Evolutionary conservation across 768 basidiomycete species (phyloP), one percentile per base, ranked within the genome.

Genomic region (Clavaria fumosa): DNA sequence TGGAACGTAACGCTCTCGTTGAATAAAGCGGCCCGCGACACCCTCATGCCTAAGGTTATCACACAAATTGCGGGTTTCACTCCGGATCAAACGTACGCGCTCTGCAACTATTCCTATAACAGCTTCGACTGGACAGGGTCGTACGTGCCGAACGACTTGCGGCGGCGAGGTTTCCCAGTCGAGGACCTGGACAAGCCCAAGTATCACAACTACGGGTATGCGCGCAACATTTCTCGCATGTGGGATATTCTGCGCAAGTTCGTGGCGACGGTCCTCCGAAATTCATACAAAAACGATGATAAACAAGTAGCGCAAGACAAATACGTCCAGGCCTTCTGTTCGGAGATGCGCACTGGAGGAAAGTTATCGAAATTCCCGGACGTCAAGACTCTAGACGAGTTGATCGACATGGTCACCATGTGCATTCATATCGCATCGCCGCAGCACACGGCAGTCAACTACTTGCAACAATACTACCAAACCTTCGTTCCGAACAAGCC

Each of bases 401-500:
- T 55, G 23, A 51, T 55, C 38, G 50, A 57, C 43, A 35, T 49
- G 15, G 48, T 51, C 32, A 54, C 53, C 0, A 55, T 57, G 54
- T 52, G 52, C 44, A 55, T 57, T 28, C 54, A 57, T 40, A 52
- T 54, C 37, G 54, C 55, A 10, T 43, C 52, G 9, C 49, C 54
- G 3, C 55, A 57, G 42, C 55, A 57, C 37, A 57, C 54, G 20
- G 55, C 55, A 2, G 52, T 57, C 41, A 57, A 57, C 39, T 57
- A 55, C 37, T 48, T 57, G 17, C 55, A 57, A 41, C 55, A 57
- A 38, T 57, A 53, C 37, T 57, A 57, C 43, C 51, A 49, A 43
- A 50, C 53, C 9, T 57, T 55, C 30, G 47, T 57, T 35, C 53
- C 53, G 7, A 57, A 57, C 43, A 54, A 50, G 31, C 55, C 55